A percentile compares a stretch with the other conserved stretches of the same genome.
These are phyloP conservation scores for Panicum miliaceum DNA, from an alignment of 176 grass and related monocot species.

Conservation along the genomic window DNA sequence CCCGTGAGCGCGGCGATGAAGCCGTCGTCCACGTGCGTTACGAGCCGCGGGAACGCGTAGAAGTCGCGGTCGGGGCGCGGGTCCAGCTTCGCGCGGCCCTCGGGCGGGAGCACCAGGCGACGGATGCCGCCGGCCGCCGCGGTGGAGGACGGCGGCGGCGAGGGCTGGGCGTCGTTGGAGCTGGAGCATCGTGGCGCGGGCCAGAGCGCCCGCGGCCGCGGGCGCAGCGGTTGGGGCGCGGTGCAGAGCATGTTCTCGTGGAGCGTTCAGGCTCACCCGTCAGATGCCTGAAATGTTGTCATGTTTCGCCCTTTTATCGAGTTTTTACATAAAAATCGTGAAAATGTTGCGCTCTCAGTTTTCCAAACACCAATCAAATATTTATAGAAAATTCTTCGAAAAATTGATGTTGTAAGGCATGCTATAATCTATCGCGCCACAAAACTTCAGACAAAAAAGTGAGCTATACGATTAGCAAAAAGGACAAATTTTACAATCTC, in stretches of 20 bases:
- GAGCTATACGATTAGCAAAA: too few species aligned
- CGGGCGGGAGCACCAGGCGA: slow-evolving; percentile 65
- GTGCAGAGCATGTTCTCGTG: slow-evolving; percentile 46
- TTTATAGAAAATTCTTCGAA: too few species aligned
- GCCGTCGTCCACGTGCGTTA: slow-evolving; percentile 85
- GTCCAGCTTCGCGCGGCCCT: slow-evolving; percentile 87
- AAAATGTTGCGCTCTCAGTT: too few species aligned
- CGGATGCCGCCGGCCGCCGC: slow-evolving; percentile 50
- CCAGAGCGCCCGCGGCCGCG: slow-evolving; percentile 11
- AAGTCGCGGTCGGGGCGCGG: slow-evolving; percentile 72
- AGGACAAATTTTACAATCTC: too few species aligned
- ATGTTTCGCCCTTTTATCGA: too few species aligned
- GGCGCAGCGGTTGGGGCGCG: not conserved
- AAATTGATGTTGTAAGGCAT: too few species aligned
- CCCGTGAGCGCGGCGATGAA: slow-evolving; percentile 78
- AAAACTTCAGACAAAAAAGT: too few species aligned
- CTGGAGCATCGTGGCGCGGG: slow-evolving; percentile 32
- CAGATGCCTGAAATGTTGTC: too few species aligned
- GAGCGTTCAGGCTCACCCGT: slow-evolving; percentile 32
- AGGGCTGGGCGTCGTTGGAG: slow-evolving; percentile 6
- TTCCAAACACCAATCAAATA: too few species aligned
- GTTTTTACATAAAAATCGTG: too few species aligned
- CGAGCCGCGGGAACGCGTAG: slow-evolving; percentile 84
- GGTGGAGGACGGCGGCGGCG: not conserved
- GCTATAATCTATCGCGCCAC: too few species aligned